phyloP scores from a whole-genome alignment of 106 monocot genomes.

The Alisma plantagoaquatica region DNA sequence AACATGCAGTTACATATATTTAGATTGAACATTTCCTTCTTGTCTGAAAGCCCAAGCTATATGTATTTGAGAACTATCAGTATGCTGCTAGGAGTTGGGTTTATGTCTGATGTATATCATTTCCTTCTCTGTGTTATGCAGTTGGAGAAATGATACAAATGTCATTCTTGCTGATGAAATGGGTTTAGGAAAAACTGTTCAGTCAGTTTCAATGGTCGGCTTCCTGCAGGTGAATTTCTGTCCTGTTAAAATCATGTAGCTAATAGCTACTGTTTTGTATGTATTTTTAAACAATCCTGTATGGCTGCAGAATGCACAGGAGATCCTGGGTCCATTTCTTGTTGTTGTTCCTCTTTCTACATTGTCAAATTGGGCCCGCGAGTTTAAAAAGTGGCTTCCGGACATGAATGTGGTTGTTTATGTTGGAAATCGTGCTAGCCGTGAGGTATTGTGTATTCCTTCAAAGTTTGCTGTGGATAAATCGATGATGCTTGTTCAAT shows the following conservation, averaged over 20 bases:
- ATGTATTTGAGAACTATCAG: too few relatives aligned
- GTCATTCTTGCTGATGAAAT: slow-evolving; percentile 99
- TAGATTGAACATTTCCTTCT: too few relatives aligned
- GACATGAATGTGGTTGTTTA: slow-evolving; percentile 92
- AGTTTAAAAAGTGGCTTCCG: slow-evolving; percentile 97
- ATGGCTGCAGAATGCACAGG: slow-evolving; percentile 75
- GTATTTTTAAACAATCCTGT: background rate
- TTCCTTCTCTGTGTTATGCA: slow-evolving; percentile 19
- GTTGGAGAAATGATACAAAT: slow-evolving; percentile 99
- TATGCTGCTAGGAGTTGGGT: background rate
- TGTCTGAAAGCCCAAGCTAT: too few relatives aligned
- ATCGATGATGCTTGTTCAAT: background rate
- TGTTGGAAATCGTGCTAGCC: slow-evolving; percentile 97
- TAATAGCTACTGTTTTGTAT: background rate
- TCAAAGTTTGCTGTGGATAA: background rate
- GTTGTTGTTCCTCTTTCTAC: slow-evolving; percentile 97
- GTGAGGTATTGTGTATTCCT: slow-evolving; percentile 58
- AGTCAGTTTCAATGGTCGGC: slow-evolving; percentile 96
- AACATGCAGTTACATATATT: too few relatives aligned
- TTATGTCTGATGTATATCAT: background rate
- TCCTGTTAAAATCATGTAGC: background rate
- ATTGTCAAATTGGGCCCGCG: slow-evolving; percentile 95
- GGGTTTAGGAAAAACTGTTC: slow-evolving; percentile 99
- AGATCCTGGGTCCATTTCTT: slow-evolving; percentile 95
- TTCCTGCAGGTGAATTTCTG: slow-evolving; percentile 66